These are phyloP conservation scores for Nicotiana paniculata DNA, from an alignment of 257 asterid species.

Conservation along the genomic window DNA sequence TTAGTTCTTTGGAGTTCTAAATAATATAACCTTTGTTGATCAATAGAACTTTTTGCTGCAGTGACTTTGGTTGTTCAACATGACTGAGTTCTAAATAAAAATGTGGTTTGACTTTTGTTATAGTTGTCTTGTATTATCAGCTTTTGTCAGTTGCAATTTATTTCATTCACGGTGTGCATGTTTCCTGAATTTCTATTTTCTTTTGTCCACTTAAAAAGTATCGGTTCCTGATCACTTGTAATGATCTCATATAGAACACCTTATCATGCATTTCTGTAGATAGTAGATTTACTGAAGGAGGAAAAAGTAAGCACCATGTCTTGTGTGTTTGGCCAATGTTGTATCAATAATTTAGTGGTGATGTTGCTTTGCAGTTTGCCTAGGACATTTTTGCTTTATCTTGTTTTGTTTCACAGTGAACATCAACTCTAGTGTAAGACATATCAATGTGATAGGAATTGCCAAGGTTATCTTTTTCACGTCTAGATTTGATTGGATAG, in stretches of 20 bases:
- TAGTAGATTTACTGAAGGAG: neutral
- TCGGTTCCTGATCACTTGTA: neutral
- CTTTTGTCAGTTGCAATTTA: neutral
- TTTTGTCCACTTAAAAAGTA: neutral
- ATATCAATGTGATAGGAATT: slow-evolving; percentile 5
- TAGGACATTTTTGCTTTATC: neutral
- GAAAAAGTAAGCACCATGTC: neutral
- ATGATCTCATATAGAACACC: neutral
- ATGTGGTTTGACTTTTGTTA: too few relatives aligned
- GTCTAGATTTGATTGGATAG: neutral
- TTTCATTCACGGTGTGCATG: neutral
- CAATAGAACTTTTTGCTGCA: neutral
- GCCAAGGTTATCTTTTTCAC: neutral
- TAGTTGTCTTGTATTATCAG: neutral
- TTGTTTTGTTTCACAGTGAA: neutral
- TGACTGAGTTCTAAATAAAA: too few relatives aligned
- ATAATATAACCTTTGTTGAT: neutral
- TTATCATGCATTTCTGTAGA: neutral
- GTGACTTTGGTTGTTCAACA: neutral
- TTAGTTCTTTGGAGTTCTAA: slow-evolving; percentile 10
- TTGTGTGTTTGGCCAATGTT: neutral
- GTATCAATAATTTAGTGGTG: neutral
- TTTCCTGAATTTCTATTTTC: neutral
- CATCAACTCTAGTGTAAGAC: neutral
- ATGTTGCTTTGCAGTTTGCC: neutral